Conservation (phyloP, 2,329 filamentous ascomycete genomes). For the Endothia cerciana region DNA sequence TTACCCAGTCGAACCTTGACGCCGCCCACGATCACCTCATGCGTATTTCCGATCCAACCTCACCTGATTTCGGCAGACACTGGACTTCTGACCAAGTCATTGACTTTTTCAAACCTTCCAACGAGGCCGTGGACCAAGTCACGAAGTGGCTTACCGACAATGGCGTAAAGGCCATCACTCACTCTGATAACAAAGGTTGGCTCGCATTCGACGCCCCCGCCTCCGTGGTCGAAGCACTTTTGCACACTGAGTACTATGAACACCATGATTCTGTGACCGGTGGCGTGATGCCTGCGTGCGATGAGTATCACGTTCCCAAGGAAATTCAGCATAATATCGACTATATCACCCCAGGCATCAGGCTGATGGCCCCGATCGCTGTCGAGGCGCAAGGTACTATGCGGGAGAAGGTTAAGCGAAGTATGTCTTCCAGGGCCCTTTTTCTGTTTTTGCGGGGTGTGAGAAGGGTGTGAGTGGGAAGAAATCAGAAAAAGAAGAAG, state of each 20-base stretch:
- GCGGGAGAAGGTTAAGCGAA: slow-evolving; percentile 9
- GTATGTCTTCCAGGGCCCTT: background rate
- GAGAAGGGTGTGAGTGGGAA: background rate
- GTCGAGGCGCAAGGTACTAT: slow-evolving; percentile 15
- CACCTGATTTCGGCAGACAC: slow-evolving; percentile 43
- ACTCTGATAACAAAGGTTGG: slow-evolving; percentile 33
- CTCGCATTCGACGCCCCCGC: slow-evolving; percentile 36
- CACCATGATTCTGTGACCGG: slow-evolving; percentile 33
- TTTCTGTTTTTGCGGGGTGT: too few species aligned
- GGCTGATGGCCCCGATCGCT: slow-evolving; percentile 28
- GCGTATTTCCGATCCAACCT: slow-evolving; percentile 36
- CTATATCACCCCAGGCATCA: slow-evolving; percentile 30
- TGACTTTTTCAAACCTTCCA: slow-evolving; percentile 41
- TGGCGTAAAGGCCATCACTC: slow-evolving; percentile 26
- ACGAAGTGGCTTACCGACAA: slow-evolving; percentile 26
- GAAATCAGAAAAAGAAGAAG: background rate
- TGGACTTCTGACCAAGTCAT: slow-evolving; percentile 41
- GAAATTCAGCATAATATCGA: slow-evolving; percentile 29
- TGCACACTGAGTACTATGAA: slow-evolving; percentile 35
- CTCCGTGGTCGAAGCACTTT: slow-evolving; percentile 33
- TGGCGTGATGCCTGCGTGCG: slow-evolving; percentile 32
- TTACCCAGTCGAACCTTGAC: slow-evolving; percentile 35
- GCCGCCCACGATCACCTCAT: slow-evolving; percentile 35
- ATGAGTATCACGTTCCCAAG: slow-evolving; percentile 29
- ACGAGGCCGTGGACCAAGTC: slow-evolving; percentile 37